Percentiles rank a stretch among this genome's conserved stretches.
phyloP scores from a whole-genome alignment of 192 early-diverging fungal genomes.

The Backusella westeae region DNA sequence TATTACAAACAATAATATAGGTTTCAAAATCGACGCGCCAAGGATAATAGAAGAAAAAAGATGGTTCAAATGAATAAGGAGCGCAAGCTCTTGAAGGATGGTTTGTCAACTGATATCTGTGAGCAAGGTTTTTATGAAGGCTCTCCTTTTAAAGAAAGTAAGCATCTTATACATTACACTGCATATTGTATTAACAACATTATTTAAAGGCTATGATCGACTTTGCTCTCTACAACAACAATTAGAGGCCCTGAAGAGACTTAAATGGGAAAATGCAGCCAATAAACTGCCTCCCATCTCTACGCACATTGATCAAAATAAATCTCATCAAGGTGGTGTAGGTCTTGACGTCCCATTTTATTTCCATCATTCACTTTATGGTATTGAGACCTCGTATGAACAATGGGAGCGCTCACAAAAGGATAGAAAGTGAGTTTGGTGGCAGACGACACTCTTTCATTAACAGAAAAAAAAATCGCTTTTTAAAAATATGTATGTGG shows the following conservation, averaged over 20 bases:
- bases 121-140: not conserved
- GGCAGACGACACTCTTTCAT: not conserved
- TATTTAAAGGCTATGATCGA: not conserved
- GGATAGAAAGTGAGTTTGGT: not conserved
- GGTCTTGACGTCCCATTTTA: not conserved
- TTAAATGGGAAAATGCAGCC: not conserved
- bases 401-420: not conserved
- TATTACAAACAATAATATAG: not conserved
- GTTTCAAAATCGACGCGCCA: constrained; percentile 12
- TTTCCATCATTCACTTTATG: constrained; percentile 1
- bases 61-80: not conserved
- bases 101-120: not conserved
- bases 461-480: not conserved
- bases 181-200: not conserved
- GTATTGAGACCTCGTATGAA: not conserved
- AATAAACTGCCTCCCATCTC: constrained; percentile 5
- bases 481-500: not conserved
- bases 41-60: constrained; percentile 11
- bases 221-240: not conserved
- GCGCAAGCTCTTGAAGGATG: not conserved
- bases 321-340: not conserved
- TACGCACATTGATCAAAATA: not conserved
- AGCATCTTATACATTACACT: not conserved
- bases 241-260: not conserved
- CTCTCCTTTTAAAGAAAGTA: not conserved